A percentile compares a stretch with the other conserved stretches of the same genome.
These are phyloP conservation scores for Amanita rubescens DNA, from an alignment of 768 basidiomycete genomes.

Conservation along the genomic window DNA sequence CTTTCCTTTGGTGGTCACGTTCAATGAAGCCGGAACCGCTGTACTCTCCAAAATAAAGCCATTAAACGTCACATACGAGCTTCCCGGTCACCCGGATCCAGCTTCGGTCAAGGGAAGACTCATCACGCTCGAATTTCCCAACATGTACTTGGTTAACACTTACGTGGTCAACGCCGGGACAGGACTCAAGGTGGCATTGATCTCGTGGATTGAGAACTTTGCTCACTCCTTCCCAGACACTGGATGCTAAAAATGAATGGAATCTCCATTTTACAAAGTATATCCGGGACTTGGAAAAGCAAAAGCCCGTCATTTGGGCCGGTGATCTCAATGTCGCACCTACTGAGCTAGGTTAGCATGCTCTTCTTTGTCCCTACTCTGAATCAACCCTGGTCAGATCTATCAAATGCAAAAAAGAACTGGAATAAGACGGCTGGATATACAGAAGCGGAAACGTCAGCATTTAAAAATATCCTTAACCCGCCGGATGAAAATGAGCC, in stretches of 20 bases:
- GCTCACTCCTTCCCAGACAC: constrained; percentile 40
- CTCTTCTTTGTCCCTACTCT: background rate
- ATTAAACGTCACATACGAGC: constrained; percentile 49
- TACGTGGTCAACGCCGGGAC: constrained; percentile 83
- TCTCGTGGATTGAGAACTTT: background rate
- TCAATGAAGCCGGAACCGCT: constrained; percentile 64
- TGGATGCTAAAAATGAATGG: constrained; percentile 75
- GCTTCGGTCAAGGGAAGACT: constrained; percentile 65
- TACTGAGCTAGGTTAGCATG: constrained; percentile 50
- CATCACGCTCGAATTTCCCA: constrained; percentile 73
- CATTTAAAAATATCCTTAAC: constrained; percentile 62
- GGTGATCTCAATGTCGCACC: constrained; percentile 88
- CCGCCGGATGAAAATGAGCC: constrained; percentile 29
- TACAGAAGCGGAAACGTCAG: constrained; percentile 73
- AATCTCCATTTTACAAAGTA: constrained; percentile 69
- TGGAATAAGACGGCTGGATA: constrained; percentile 89
- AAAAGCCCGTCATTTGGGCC: constrained; percentile 83
- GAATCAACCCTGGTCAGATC: constrained; percentile 34
- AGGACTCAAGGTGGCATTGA: constrained; percentile 52
- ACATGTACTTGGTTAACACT: constrained; percentile 64
- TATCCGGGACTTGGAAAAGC: constrained; percentile 62
- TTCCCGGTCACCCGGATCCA: constrained; percentile 73
- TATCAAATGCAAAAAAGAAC: constrained; percentile 60
- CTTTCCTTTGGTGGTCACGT: background rate
- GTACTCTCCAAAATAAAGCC: constrained; percentile 75